Evolutionary conservation across 352 stramenopile genomes (phyloP).

Genomic region (Globisporangium canariense): DNA sequence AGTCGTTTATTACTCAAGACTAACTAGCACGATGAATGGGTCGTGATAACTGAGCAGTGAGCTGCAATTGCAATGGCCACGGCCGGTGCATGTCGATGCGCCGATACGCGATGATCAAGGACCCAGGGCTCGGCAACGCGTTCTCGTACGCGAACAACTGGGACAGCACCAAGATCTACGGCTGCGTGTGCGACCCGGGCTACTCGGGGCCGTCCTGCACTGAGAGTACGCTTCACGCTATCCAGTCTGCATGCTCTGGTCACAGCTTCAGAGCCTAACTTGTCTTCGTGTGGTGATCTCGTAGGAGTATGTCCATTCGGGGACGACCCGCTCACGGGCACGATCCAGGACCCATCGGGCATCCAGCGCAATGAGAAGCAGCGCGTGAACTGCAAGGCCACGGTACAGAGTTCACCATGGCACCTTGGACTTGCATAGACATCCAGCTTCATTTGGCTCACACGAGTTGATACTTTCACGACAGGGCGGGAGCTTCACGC

Average conservation of each 20-base stretch:
- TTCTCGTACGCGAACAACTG: conserved; percentile 70
- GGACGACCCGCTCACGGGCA: conserved; percentile 85
- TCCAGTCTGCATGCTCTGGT: neutral
- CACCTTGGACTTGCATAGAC: neutral
- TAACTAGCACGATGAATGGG: neutral
- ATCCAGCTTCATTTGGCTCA: neutral
- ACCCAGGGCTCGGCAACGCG: conserved; percentile 42
- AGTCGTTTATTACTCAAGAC: neutral
- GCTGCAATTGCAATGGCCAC: conserved; percentile 68
- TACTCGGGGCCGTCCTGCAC: conserved; percentile 76
- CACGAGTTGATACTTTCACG: neutral
- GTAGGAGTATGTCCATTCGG: conserved; percentile 71
- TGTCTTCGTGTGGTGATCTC: neutral
- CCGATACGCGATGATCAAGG: conserved; percentile 50
- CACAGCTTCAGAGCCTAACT: neutral
- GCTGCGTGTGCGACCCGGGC: conserved; percentile 82
- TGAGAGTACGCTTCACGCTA: conserved; percentile 29
- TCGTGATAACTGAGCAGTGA: conserved; percentile 32
- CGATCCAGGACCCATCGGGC: conserved; percentile 47
- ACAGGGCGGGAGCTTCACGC: conserved; percentile 76
- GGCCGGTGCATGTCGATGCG: conserved; percentile 82
- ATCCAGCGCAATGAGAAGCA: conserved; percentile 76
- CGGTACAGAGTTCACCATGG: conserved; percentile 19
- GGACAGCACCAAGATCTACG: conserved; percentile 82
- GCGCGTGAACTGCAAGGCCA: conserved; percentile 64